These are phyloP conservation scores for Aspergillus incahuasiensis DNA, from an alignment of 495 filamentous ascomycete genomes.

Conservation along the genomic window DNA sequence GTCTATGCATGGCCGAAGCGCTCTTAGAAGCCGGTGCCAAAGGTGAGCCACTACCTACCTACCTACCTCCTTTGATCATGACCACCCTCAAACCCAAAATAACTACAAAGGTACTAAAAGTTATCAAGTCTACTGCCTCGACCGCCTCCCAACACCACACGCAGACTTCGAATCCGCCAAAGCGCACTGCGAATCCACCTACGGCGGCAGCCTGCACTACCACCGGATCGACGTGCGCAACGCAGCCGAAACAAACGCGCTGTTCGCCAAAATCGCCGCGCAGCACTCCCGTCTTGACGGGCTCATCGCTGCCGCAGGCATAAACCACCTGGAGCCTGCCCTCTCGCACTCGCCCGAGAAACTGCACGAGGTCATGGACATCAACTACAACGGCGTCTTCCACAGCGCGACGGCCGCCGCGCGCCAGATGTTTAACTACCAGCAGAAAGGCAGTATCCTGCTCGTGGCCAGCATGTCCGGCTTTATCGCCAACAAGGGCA, in stretches of 20 bases:
- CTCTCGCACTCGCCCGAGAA: slow-evolving; percentile 64
- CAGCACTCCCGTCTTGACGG: slow-evolving; percentile 62
- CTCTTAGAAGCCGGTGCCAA: slow-evolving; percentile 66
- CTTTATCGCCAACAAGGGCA: slow-evolving; percentile 70
- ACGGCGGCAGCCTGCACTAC: slow-evolving; percentile 57
- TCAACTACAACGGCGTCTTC: slow-evolving; percentile 74
- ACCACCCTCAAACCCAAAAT: no score
- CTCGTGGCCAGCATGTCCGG: slow-evolving; percentile 79
- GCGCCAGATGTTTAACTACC: slow-evolving; percentile 64
- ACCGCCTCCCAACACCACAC: slow-evolving; percentile 49
- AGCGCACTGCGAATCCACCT: slow-evolving; percentile 40
- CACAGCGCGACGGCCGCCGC: slow-evolving; percentile 75
- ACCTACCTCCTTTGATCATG: slow-evolving; percentile 29
- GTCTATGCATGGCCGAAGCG: slow-evolving; percentile 62
- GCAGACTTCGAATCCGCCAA: slow-evolving; percentile 48
- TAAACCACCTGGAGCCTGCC: slow-evolving; percentile 68
- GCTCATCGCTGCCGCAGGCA: slow-evolving; percentile 74
- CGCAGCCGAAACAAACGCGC: slow-evolving; percentile 45
- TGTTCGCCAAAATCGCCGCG: slow-evolving; percentile 51
- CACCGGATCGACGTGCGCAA: slow-evolving; percentile 61
- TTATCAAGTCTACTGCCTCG: slow-evolving; percentile 59
- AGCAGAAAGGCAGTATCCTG: slow-evolving; percentile 59
- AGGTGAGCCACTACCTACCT: slow-evolving; percentile 34
- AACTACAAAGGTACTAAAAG: no score
- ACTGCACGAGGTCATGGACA: slow-evolving; percentile 60